Percentiles rank a stretch among this genome's conserved stretches.
These are phyloP conservation scores for Ascochyta pisi DNA, from an alignment of 2,329 filamentous ascomycete species.

Conservation along the genomic window DNA sequence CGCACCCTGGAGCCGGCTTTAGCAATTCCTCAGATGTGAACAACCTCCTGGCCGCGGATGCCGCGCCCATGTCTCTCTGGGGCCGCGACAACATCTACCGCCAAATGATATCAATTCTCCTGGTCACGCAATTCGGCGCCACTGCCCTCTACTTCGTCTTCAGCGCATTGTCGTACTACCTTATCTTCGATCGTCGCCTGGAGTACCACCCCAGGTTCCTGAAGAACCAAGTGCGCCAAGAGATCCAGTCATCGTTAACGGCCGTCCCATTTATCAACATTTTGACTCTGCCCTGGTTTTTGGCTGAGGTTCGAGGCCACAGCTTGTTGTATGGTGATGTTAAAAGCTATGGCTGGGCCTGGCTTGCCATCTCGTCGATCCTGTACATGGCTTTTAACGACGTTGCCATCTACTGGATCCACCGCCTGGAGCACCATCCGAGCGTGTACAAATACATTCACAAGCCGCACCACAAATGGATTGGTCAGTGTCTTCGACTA, in stretches of 20 bases:
- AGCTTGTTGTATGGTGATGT: slow-evolving; percentile 53
- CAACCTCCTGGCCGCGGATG: slow-evolving; percentile 10
- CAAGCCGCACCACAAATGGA: slow-evolving; percentile 61
- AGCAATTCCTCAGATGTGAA: slow-evolving; percentile 18
- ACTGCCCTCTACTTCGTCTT: slow-evolving; percentile 25
- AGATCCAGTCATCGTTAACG: slow-evolving; percentile 53
- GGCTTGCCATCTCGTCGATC: slow-evolving; percentile 49
- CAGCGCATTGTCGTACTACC: slow-evolving; percentile 26
- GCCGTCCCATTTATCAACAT: slow-evolving; percentile 56
- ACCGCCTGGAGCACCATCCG: slow-evolving; percentile 56
- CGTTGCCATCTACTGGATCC: slow-evolving; percentile 58
- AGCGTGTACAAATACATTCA: slow-evolving; percentile 57
- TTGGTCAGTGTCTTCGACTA: slow-evolving; percentile 44
- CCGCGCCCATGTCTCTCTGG: slow-evolving; percentile 21
- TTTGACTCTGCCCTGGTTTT: slow-evolving; percentile 56
- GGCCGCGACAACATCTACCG: slow-evolving; percentile 30
- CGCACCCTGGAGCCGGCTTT: slow-evolving; percentile 14
- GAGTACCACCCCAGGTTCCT: slow-evolving; percentile 59
- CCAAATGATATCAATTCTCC: slow-evolving; percentile 22
- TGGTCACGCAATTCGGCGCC: slow-evolving; percentile 25
- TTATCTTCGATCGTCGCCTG: slow-evolving; percentile 53
- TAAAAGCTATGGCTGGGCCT: slow-evolving; percentile 42
- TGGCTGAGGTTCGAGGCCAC: slow-evolving; percentile 57
- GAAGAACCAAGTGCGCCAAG: slow-evolving; percentile 56
- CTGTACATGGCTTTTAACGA: slow-evolving; percentile 58